A percentile compares a stretch with the other conserved stretches of the same genome.
phyloP scores from a whole-genome alignment of 2,329 filamentous ascomycete species.

The Hypoxylon sp. region DNA sequence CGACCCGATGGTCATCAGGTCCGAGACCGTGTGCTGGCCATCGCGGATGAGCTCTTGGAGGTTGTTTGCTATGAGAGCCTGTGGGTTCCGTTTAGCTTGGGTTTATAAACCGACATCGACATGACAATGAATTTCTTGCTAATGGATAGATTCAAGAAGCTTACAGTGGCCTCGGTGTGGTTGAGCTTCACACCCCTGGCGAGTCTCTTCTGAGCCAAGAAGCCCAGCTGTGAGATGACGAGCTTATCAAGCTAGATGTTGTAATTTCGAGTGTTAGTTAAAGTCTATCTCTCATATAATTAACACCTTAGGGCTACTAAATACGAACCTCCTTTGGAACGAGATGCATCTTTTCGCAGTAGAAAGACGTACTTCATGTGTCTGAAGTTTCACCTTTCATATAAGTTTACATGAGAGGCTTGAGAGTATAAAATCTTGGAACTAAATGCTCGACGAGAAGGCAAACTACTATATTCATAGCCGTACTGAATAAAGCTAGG shows the following conservation, averaged over 20 bases:
- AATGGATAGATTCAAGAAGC: conserved; percentile 26
- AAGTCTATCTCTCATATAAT: neutral
- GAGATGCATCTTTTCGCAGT: conserved; percentile 45
- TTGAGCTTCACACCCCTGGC: conserved; percentile 90
- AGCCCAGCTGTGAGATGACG: conserved; percentile 86
- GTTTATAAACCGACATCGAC: too few relatives aligned
- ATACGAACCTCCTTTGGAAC: conserved; percentile 47
- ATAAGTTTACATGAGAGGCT: too few relatives aligned
- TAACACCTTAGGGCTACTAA: neutral
- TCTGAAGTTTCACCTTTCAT: too few relatives aligned
- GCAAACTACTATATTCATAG: conserved; percentile 1
- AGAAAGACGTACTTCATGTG: conserved; percentile 3
- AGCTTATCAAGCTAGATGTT: conserved; percentile 87
- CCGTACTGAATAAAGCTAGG: too few relatives aligned
- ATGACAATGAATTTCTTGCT: neutral
- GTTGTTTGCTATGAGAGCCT: conserved; percentile 86
- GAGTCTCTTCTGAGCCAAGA: conserved; percentile 85
- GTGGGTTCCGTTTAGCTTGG: neutral
- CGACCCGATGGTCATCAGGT: conserved; percentile 90
- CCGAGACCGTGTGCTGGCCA: conserved; percentile 89
- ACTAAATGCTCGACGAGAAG: too few relatives aligned
- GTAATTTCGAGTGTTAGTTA: conserved; percentile 13
- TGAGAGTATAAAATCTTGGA: too few relatives aligned
- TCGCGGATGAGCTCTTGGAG: conserved; percentile 97
- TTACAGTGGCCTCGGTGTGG: conserved; percentile 84